Base-by-base conservation (phyloP, 1,284 basidiomycete species). In the Cutaneotrichosporon sp. region DNA sequence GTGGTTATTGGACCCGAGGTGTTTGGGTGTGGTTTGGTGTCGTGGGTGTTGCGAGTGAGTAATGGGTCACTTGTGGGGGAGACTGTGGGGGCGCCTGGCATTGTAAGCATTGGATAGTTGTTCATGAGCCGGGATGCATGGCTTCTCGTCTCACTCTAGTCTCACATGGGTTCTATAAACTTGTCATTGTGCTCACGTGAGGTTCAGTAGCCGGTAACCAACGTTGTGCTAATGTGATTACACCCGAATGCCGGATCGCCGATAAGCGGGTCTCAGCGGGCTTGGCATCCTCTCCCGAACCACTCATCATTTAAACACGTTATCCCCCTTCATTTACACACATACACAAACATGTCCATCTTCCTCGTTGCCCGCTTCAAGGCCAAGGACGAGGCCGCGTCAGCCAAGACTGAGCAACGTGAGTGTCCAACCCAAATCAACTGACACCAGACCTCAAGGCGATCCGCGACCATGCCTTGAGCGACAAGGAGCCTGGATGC, bases 401-500 rank as follows among this genome's bases (percentile, higher is more conserved):
- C 64, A 36, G 60, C 59, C 38, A 59, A 62, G 57, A 38, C 56
- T 49, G 46, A 65, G 57, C 11, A 62, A 57, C 53, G 64, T 65
- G 56, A 62, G 64, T 60, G 6, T 4, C 18, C 2, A 18, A 5
- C 1, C 7, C n/a, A 0, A 30, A 18, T 18, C 10, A 13, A 14
- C 53, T 60, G 11, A 60, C 58, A 26, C 0, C 55, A 66, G 65
- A 46, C 57, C 65, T 66, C 56, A 40, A 50, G 42, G 52, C 51
- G 52, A 57, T 66, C 57, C 60, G 60, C 47, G 62, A 58, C 30
- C 9, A 51, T 31, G 40, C 65, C 13, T 34, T 50, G 36, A 47
- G 50, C 31, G 62, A 61, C 62, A 31, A 56, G 46, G 65, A 66
- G 60, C 65, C 65, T 32, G 65, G 65, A 7, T 52, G 46, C 56